Evolutionary conservation across 306 rosid genomes (phyloP).

Genomic region (Sechiopsis laciniata): DNA sequence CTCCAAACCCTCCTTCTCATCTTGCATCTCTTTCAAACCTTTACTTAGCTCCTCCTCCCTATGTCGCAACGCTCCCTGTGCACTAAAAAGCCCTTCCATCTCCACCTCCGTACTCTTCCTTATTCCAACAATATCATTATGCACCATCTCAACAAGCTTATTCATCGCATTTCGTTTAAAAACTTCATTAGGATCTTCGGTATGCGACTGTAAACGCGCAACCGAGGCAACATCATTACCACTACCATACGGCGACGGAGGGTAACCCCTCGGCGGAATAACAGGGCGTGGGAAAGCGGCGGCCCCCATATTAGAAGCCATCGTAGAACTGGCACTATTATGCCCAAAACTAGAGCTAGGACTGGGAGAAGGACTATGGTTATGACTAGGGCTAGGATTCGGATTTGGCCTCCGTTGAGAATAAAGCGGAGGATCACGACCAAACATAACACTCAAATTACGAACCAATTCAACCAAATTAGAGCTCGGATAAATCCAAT

Average conservation of each 20-base stretch:
- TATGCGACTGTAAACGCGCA: constrained; percentile 34
- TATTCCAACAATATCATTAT: constrained; percentile 41
- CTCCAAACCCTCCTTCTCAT: constrained; percentile 80
- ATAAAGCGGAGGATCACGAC: constrained; percentile 74
- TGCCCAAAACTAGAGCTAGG: constrained; percentile 26
- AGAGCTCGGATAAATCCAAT: constrained; percentile 78
- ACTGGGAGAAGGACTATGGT: constrained; percentile 25
- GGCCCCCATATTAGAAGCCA: constrained; percentile 29
- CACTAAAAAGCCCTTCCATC: constrained; percentile 58
- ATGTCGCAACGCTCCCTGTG: constrained; percentile 59
- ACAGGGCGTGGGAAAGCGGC: constrained; percentile 32
- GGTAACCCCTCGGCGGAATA: constrained; percentile 55
- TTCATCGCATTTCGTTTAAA: constrained; percentile 57
- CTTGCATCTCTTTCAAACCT: constrained; percentile 71
- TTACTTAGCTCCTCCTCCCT: constrained; percentile 46
- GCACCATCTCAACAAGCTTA: constrained; percentile 71
- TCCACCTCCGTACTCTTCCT: constrained; percentile 65
- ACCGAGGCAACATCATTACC: constrained; percentile 20
- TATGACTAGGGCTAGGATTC: constrained; percentile 23
- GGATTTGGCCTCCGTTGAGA: constrained; percentile 70
- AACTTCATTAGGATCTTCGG: constrained; percentile 67
- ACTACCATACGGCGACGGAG: constrained; percentile 72
- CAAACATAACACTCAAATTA: constrained; percentile 43
- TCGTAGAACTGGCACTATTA: constrained; percentile 10
- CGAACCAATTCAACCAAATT: constrained; percentile 56